phyloP scores from a whole-genome alignment of 2,329 filamentous ascomycete species.

The Samsoniella hepiali region DNA sequence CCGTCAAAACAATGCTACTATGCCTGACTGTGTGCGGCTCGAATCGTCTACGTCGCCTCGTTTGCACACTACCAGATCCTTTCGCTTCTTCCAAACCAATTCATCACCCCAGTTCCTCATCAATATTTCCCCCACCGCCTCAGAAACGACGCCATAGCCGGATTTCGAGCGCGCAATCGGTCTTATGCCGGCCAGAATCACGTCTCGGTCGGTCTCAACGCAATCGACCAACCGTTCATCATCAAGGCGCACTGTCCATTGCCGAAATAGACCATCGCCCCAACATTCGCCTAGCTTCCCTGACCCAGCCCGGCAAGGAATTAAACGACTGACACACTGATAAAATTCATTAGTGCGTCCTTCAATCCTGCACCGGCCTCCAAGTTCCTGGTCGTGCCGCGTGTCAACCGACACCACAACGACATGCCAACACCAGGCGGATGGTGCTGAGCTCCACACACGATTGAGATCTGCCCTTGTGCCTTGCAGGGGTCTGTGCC shows the following conservation, averaged over 20 bases:
- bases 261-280: not conserved
- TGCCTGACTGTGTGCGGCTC: not conserved
- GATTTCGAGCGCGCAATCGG: not conserved
- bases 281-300: not conserved
- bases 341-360: not conserved
- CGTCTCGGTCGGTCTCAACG: not conserved
- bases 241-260: not conserved
- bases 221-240: not conserved
- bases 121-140: not conserved
- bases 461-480: slow-evolving; percentile 11
- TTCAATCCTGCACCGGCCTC: not conserved
- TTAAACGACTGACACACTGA: not conserved
- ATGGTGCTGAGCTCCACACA: not conserved
- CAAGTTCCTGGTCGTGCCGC: not conserved
- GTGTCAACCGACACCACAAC: not conserved
- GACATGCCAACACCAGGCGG: not conserved
- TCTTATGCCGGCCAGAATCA: slow-evolving; percentile 1
- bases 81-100: not conserved
- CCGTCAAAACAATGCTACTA: not conserved
- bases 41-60: not conserved
- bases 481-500: slow-evolving; percentile 13
- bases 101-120: not conserved
- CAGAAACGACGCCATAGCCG: not conserved
- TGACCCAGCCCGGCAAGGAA: not conserved
- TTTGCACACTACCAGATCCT: not conserved